A percentile compares a stretch with the other conserved stretches of the same genome.
Conservation (phyloP, 2,329 filamentous ascomycete genomes). For the Thelonectria discophora region DNA sequence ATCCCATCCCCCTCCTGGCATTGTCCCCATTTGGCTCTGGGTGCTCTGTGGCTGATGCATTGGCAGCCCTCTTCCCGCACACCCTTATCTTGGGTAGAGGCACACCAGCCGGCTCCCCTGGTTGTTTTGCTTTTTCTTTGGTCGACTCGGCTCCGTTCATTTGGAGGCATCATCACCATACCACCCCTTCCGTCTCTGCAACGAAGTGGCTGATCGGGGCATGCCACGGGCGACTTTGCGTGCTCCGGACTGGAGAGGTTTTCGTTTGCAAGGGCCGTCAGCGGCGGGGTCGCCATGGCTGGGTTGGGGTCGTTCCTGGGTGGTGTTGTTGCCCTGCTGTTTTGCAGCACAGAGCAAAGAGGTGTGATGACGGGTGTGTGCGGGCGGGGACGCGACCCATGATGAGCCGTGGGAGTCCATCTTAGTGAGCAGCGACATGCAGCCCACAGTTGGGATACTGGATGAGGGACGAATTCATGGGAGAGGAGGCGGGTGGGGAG, state of each 20-base stretch:
- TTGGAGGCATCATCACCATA: background rate
- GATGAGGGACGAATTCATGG: slow-evolving; percentile 10
- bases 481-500: slow-evolving; percentile 7
- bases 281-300: slow-evolving; percentile 1
- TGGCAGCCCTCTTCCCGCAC: slow-evolving; percentile 2
- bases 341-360: background rate
- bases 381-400: slow-evolving; percentile 1
- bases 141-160: slow-evolving; percentile 5
- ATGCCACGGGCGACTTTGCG: background rate
- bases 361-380: slow-evolving; percentile 12
- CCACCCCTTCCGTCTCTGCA: slow-evolving; percentile 8
- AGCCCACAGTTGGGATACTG: background rate
- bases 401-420: slow-evolving; percentile 5
- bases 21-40: too few relatives aligned
- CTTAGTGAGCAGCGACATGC: slow-evolving; percentile 12
- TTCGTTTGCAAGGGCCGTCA: slow-evolving; percentile 7
- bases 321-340: slow-evolving; percentile 12
- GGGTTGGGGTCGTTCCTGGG: slow-evolving; percentile 11
- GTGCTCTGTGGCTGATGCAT: slow-evolving; percentile 20
- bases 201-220: background rate
- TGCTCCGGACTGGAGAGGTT: background rate
- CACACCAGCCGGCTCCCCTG: slow-evolving; percentile 11
- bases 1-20: background rate
- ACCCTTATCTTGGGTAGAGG: slow-evolving; percentile 14
- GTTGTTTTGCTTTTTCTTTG: slow-evolving; percentile 17